phyloP scores from a whole-genome alignment of 1,284 basidiomycete genomes.

The Takashimella koratensis region DNA sequence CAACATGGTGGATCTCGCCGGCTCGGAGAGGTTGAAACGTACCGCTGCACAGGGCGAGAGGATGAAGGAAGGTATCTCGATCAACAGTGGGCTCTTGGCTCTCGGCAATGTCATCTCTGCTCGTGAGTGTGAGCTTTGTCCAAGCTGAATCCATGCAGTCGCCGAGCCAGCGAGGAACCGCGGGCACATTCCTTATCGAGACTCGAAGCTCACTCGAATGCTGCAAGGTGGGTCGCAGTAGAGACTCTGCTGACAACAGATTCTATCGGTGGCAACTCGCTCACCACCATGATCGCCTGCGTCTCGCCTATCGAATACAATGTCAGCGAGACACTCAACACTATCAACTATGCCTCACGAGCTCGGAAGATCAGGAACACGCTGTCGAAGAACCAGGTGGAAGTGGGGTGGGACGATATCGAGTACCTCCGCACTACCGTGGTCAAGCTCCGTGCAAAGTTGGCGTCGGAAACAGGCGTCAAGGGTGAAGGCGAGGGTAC shows the following conservation, averaged over 20 bases:
- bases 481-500: slow-evolving; percentile 63
- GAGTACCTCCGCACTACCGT: slow-evolving; percentile 90
- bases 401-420: slow-evolving; percentile 97
- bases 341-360: slow-evolving; percentile 96
- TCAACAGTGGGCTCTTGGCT: slow-evolving; percentile 94
- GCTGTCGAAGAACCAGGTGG: slow-evolving; percentile 86
- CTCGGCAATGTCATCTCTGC: slow-evolving; percentile 98
- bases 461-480: slow-evolving; percentile 57
- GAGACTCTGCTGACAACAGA: slow-evolving; percentile 51
- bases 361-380: slow-evolving; percentile 96
- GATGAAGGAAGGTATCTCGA: slow-evolving; percentile 94
- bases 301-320: slow-evolving; percentile 92
- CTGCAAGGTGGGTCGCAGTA: slow-evolving; percentile 58
- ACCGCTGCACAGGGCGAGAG: slow-evolving; percentile 90
- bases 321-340: slow-evolving; percentile 89
- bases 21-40: slow-evolving; percentile 91
- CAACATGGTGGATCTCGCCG: slow-evolving; percentile 97
- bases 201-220: slow-evolving; percentile 89
- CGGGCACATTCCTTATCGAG: slow-evolving; percentile 87
- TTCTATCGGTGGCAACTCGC: slow-evolving; percentile 95
- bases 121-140: slow-evolving; percentile 12
- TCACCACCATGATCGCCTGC: slow-evolving; percentile 98
- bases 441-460: slow-evolving; percentile 75
- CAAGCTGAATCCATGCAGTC: slow-evolving; percentile 51
- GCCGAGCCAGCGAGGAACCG: slow-evolving; percentile 74